phyloP scores from a whole-genome alignment of 345 rosid genomes.

The Isatis tinctoria region DNA sequence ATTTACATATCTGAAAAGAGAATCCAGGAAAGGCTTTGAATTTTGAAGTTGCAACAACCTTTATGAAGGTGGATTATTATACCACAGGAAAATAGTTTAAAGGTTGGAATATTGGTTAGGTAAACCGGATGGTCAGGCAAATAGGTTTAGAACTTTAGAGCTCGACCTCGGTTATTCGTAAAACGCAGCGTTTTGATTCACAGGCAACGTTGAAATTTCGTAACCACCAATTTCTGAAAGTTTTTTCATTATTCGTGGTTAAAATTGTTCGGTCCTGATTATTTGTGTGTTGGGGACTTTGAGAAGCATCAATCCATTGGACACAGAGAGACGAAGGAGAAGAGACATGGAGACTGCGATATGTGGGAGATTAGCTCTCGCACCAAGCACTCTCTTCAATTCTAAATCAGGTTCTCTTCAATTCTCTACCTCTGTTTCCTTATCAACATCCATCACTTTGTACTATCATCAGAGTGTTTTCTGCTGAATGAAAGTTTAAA shows the following conservation, averaged over 20 bases:
- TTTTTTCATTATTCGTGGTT: not conserved
- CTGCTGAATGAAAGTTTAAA: constrained; percentile 5
- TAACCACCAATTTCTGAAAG: constrained; percentile 19
- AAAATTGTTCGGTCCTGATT: constrained; percentile 32
- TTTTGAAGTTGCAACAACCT: not conserved
- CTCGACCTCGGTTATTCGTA: too few species aligned
- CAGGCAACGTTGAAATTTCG: constrained; percentile 7
- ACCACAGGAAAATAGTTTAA: too few species aligned
- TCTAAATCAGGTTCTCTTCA: constrained; percentile 50
- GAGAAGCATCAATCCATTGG: constrained; percentile 8
- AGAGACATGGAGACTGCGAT: constrained; percentile 64
- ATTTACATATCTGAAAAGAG: not conserved
- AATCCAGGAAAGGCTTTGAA: not conserved
- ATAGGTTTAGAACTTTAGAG: too few species aligned
- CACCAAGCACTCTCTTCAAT: constrained; percentile 55
- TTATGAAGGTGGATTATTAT: not conserved
- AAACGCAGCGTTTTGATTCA: constrained; percentile 24
- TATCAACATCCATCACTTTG: not conserved
- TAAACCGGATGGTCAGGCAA: too few species aligned
- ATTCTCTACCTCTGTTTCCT: not conserved
- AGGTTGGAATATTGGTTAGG: too few species aligned
- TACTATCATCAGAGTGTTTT: not conserved
- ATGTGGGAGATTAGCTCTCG: constrained; percentile 73
- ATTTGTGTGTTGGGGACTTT: not conserved
- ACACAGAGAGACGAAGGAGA: not conserved